Evolutionary conservation across 1,284 basidiomycete genomes (phyloP), one percentile per base, ranked within the genome.

Genomic region (Ceratobasidium sp.): DNA sequence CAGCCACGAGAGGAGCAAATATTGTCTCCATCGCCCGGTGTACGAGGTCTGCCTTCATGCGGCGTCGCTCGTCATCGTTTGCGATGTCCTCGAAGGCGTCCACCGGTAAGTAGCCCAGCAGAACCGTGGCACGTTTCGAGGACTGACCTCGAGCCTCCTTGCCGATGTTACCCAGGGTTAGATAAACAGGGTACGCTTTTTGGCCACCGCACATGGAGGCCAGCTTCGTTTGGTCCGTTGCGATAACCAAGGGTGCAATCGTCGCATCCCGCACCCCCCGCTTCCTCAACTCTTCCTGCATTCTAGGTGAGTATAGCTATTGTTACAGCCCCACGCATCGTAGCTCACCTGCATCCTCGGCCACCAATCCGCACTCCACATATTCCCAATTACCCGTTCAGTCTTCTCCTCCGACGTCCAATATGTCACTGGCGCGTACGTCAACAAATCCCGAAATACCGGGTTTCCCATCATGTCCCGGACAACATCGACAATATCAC

Each of bases 11-110:
- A 2, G 68, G 68, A 50, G 20, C 54, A 55, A 20, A 10, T 48
- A 79, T 41, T 12, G 71, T 23, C 18, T 70, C 57, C 57, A 77
- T 60, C 38, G 80, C 79, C 1, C 35, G 70, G 41, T 80, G 79
- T 12, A 80, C 78, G 27, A 78, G 46, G 3, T 68, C 62, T 5
- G 59, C 62, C 20, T 57, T 66, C 68, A 59, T 23, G 16, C 52
- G 54, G 35, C 38, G 64, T 14, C 48, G 41, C 33, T 52, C 41
- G 48, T 60, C 38, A 41, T 67, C 30, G 30, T 68, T 60, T 16
- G 41, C 50, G 65, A 66, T 38, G 50, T 41, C 73, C 23, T 50
- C 55, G 46, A 79, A 77, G 7, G 54, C n/a, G 12, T 57, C 57
- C 3, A 50, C 50, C 35, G 78, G 79, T 14, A 79, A 55, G 35